Conservation (phyloP, 208 protist genomes). For the Acanthamoeba lugdunensis region DNA sequence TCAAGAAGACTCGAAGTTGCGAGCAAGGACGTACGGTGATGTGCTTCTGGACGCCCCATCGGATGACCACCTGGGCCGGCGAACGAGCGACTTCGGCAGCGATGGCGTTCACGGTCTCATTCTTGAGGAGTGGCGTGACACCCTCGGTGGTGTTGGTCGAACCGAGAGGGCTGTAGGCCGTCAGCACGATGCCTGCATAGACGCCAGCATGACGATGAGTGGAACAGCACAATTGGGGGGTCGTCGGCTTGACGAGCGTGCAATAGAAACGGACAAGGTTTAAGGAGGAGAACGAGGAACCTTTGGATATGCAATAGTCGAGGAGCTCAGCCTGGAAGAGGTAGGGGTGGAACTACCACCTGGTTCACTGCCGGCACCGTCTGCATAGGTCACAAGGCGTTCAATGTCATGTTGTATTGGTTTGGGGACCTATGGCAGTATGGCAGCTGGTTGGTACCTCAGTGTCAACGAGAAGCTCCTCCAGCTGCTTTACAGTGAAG, state of each 20-base stretch:
- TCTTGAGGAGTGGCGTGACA: conserved; percentile 35
- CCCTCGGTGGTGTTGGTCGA: neutral
- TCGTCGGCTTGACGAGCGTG: too few species aligned
- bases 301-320: conserved; percentile 21
- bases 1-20: too few species aligned
- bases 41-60: conserved; percentile 77
- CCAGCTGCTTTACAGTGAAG: conserved; percentile 61
- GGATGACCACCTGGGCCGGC: conserved; percentile 50
- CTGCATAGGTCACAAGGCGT: too few species aligned
- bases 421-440: too few species aligned
- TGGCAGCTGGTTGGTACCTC: too few species aligned
- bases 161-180: conserved; percentile 83
- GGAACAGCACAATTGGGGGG: too few species aligned
- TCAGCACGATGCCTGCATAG: conserved; percentile 84
- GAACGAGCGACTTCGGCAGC: conserved; percentile 56
- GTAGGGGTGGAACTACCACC: conserved; percentile 70
- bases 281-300: neutral
- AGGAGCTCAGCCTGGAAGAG: conserved; percentile 68
- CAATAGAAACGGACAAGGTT: too few species aligned
- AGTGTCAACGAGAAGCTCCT: conserved; percentile 18
- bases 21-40: conserved; percentile 13
- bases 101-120: conserved; percentile 75
- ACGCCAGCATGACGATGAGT: too few species aligned
- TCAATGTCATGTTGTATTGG: too few species aligned
- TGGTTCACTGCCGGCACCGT: conserved; percentile 60